Base-by-base conservation (phyloP, 1,139 yeast genomes). In the Wickerhamomyces sp. region DNA sequence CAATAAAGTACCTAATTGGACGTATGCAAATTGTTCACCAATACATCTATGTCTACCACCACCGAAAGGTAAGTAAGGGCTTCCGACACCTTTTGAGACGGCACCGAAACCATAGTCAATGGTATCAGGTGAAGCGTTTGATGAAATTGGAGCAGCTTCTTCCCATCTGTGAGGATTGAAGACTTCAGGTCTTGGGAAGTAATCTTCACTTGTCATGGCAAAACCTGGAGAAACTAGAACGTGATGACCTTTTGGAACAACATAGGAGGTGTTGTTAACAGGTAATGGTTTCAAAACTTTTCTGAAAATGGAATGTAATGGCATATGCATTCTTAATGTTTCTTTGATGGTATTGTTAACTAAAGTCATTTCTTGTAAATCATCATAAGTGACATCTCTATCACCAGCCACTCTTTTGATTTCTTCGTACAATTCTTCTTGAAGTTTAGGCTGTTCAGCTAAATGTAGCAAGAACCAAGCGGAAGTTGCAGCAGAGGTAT, bases 31-130 rank as follows among this genome's bases (percentile, higher is more conserved):
- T 61, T 90, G 97, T 67, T 92, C 99, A 58, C 99, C 99, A 59
- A 92, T 89, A 69, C 99, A 92, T 70, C 98, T 84, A 64, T 92
- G 99, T 74, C 99, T 86, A 52, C 99, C 99, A 64, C 97, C 98
- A 54, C 98, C 98, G 59, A 92, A 92, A 41, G 98, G 98, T 62
- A 92, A 77, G 67, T 88, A 94, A 41, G 98, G 96, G 36, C 96
- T 87, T 19, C 86, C 70, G 32, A 92, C 97, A 66, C 97, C 98
- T 68, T 92, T 92, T 38, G 96, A 81, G 50, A 92, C 87, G 45
- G 90, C 87, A 59, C 97, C 97, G 56, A 90, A 92, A 15, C 97
- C 97, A 60, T 89, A 90, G 64, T 92, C 98, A 37, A 90, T 79
- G 39, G 84, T 73, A 39, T 72, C 82, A 24, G 70, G 76, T 7